Conservation (phyloP, 2,329 filamentous ascomycete species). For the Ramularia collo-cygni region DNA sequence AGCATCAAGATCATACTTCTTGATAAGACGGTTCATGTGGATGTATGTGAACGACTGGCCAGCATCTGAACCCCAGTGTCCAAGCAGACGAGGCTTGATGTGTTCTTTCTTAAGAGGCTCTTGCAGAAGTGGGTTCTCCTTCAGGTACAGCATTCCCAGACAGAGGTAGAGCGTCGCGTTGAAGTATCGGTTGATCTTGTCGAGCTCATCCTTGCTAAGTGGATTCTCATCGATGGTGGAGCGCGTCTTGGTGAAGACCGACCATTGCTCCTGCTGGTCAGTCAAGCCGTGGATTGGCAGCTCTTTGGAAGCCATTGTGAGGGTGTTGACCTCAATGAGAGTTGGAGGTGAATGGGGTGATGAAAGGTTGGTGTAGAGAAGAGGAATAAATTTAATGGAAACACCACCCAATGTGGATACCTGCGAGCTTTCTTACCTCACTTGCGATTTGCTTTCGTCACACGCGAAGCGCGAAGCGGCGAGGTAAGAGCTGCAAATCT, state of each 20-base stretch:
- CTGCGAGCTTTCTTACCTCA: no score
- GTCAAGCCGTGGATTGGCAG: conserved; percentile 13
- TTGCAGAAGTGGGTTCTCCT: conserved; percentile 63
- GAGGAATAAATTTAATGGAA: no score
- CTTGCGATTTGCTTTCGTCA: no score
- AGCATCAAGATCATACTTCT: conserved; percentile 67
- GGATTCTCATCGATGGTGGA: conserved; percentile 40
- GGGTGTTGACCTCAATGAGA: not conserved
- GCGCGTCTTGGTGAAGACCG: conserved; percentile 25
- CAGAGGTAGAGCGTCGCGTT: conserved; percentile 68
- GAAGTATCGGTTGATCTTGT: conserved; percentile 66
- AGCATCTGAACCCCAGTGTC: conserved; percentile 74
- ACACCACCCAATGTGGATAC: no score
- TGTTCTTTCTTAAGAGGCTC: conserved; percentile 63
- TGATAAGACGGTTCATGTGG: conserved; percentile 76
- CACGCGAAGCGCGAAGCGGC: no score
- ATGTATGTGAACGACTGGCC: conserved; percentile 71
- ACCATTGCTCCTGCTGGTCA: conserved; percentile 25
- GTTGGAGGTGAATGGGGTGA: no score
- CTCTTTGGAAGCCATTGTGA: conserved; percentile 14
- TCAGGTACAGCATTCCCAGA: conserved; percentile 74
- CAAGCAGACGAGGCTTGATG: conserved; percentile 66
- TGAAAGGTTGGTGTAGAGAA: no score
- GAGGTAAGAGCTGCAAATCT: no score
- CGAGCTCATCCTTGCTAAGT: conserved; percentile 58